A percentile compares a stretch with the other conserved stretches of the same genome.
These are phyloP conservation scores for Leishmania aethiopica DNA, from an alignment of 208 protist genomes.

Conservation along the genomic window DNA sequence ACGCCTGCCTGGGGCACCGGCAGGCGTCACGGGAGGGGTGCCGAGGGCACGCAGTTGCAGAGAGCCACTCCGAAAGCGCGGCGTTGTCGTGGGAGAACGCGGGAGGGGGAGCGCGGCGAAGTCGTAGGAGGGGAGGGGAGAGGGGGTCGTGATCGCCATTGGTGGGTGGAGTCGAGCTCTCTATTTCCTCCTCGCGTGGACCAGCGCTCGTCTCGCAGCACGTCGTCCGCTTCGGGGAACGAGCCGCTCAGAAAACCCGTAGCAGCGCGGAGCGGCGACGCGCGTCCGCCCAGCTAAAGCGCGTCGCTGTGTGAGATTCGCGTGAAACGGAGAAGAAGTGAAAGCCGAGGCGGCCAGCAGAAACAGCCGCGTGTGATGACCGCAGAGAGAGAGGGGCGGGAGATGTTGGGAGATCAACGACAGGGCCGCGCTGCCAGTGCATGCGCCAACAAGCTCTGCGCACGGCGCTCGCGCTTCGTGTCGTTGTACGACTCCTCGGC, in stretches of 20 bases:
- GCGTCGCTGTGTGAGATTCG: too few species aligned
- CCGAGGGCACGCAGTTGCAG: not conserved
- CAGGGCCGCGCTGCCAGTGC: too few species aligned
- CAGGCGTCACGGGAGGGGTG: not conserved
- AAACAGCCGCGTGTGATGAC: not conserved
- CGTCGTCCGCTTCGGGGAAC: not conserved
- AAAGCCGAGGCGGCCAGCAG: too few species aligned
- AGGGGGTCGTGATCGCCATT: not conserved
- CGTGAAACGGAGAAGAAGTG: too few species aligned
- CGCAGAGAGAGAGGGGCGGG: not conserved
- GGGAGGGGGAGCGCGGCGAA: not conserved
- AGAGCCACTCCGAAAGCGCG: too few species aligned
- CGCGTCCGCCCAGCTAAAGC: too few species aligned
- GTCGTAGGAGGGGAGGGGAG: not conserved
- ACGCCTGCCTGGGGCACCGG: not conserved
- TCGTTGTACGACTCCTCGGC: too few species aligned
- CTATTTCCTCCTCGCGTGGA: not conserved
- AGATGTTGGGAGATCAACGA: too few species aligned
- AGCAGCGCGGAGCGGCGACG: too few species aligned
- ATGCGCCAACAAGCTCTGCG: too few species aligned
- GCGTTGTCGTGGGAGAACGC: too few species aligned
- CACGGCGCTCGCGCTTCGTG: too few species aligned
- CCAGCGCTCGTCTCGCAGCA: not conserved
- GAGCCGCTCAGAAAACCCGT: not conserved
- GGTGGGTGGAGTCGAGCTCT: not conserved